Evolutionary conservation across 2,329 filamentous ascomycete genomes (phyloP).

Genomic region (Xylariaceae sp.): DNA sequence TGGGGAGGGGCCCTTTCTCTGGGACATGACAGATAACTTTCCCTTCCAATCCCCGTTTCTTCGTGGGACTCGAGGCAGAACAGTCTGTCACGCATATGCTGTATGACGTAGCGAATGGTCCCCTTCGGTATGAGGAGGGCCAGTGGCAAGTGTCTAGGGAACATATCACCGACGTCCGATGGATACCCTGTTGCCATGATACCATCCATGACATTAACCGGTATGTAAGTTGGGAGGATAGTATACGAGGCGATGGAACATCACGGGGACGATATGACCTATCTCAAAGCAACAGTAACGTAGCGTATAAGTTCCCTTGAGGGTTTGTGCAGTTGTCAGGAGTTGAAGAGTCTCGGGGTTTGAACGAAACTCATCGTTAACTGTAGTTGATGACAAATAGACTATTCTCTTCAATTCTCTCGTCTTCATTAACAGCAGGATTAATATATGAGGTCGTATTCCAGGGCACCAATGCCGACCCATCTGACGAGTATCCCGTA

Average conservation of each 20-base stretch:
- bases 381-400: not conserved
- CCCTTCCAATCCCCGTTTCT: not conserved
- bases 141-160: not conserved
- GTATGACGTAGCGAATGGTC: not conserved
- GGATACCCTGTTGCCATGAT: not conserved
- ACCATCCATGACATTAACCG: not conserved
- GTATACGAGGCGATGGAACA: not conserved
- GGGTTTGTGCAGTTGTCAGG: not conserved
- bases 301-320: not conserved
- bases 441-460: not conserved
- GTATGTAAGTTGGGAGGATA: not conserved
- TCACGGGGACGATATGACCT: not conserved
- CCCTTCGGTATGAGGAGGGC: not conserved
- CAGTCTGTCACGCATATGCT: not conserved
- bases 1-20: too few species aligned
- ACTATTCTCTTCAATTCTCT: not conserved
- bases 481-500: too few species aligned
- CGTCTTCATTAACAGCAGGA: not conserved
- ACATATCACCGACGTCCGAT: not conserved
- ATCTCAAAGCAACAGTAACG: constrained; percentile 8
- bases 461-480: not conserved
- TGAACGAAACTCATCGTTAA: not conserved
- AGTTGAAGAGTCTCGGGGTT: not conserved
- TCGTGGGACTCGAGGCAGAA: not conserved
- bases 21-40: too few species aligned